Percentiles rank a stretch among this genome's conserved stretches.
Conservation (phyloP, 192 early-diverging fungal species). For the Coemansia sp. region DNA sequence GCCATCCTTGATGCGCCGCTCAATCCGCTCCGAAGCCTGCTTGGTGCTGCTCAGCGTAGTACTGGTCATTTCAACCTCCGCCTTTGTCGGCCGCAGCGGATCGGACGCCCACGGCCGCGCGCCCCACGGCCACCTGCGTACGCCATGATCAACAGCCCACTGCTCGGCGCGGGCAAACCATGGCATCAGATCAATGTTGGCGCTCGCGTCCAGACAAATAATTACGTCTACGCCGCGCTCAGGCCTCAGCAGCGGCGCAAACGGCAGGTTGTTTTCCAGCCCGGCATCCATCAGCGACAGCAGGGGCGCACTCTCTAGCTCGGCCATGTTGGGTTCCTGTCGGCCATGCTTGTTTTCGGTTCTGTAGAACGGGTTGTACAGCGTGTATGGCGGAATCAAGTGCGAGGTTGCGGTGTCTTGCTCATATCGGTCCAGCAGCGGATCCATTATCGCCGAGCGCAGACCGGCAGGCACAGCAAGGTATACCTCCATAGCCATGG, state of each 20-base stretch:
- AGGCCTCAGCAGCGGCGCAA: slow-evolving; percentile 64
- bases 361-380: slow-evolving; percentile 66
- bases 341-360: not conserved
- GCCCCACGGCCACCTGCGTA: slow-evolving; percentile 61
- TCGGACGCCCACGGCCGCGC: slow-evolving; percentile 52
- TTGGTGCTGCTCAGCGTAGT: slow-evolving; percentile 18
- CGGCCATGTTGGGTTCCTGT: slow-evolving; percentile 2
- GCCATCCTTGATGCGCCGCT: slow-evolving; percentile 16
- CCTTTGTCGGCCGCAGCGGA: slow-evolving; percentile 33
- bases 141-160: slow-evolving; percentile 57
- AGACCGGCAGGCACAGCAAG: slow-evolving; percentile 21
- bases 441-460: slow-evolving; percentile 29
- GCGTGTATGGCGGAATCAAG: slow-evolving; percentile 62
- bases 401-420: slow-evolving; percentile 54
- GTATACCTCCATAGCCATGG: slow-evolving; percentile 46
- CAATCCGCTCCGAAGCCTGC: slow-evolving; percentile 12
- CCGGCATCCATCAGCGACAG: slow-evolving; percentile 74
- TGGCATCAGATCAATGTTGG: slow-evolving; percentile 62
- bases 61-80: slow-evolving; percentile 18
- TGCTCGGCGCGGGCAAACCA: slow-evolving; percentile 64
- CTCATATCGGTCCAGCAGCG: slow-evolving; percentile 49
- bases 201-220: slow-evolving; percentile 69
- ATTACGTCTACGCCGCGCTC: slow-evolving; percentile 69
- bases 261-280: slow-evolving; percentile 75
- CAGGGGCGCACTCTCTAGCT: slow-evolving; percentile 27